phyloP scores from a whole-genome alignment of 1,284 basidiomycete species.

The Farysia itapuensis region DNA sequence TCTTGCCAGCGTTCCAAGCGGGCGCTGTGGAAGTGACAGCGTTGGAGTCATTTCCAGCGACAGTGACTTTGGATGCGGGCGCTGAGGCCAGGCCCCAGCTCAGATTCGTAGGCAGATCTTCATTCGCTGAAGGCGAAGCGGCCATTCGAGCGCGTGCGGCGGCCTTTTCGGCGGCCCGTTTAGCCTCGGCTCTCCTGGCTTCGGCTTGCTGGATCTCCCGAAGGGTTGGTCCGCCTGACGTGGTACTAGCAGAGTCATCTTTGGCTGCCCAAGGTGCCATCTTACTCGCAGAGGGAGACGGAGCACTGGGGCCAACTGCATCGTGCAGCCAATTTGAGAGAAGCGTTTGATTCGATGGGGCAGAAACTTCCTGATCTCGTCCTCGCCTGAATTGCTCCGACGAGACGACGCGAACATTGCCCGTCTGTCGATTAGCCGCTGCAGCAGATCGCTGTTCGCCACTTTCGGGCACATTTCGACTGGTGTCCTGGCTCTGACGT shows the following conservation, averaged over 20 bases:
- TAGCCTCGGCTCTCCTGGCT: constrained; percentile 73
- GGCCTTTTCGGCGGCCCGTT: constrained; percentile 61
- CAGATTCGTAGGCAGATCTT: constrained; percentile 53
- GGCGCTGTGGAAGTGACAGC: constrained; percentile 65
- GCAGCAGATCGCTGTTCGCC: constrained; percentile 12
- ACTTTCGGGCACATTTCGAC: constrained; percentile 5
- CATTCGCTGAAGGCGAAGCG: constrained; percentile 46
- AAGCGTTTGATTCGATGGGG: constrained; percentile 15
- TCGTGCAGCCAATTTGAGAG: constrained; percentile 39
- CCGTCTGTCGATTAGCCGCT: constrained; percentile 19
- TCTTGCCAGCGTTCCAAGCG: constrained; percentile 39
- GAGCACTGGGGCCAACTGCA: constrained; percentile 5
- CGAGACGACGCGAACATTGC: constrained; percentile 44
- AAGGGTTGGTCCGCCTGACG: constrained; percentile 65
- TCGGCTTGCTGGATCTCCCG: constrained; percentile 96
- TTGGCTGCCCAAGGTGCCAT: constrained; percentile 56
- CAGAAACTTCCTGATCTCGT: constrained; percentile 4
- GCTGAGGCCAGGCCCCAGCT: constrained; percentile 62
- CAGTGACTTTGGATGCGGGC: constrained; percentile 67
- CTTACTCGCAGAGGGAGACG: constrained; percentile 26
- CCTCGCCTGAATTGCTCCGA: constrained; percentile 42
- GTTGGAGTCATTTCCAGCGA: constrained; percentile 72
- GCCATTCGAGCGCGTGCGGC: constrained; percentile 55
- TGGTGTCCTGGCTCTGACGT: constrained; percentile 9
- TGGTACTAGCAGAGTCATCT: constrained; percentile 10